Conservation (phyloP, 2,329 filamentous ascomycete species). For the Alternaria brassicae region DNA sequence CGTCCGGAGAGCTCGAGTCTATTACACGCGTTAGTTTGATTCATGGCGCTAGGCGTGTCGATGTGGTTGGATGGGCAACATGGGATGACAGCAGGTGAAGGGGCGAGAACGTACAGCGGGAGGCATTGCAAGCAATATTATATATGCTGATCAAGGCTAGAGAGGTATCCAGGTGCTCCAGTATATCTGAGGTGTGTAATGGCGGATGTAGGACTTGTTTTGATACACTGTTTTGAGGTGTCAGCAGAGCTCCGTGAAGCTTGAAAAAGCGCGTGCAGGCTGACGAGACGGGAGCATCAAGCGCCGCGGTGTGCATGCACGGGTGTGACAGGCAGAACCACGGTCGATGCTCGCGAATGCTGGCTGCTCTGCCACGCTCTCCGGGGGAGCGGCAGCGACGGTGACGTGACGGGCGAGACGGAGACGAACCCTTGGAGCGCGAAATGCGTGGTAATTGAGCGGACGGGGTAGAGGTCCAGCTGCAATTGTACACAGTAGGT, state of each 20-base stretch:
- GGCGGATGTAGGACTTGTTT: conserved; percentile 45
- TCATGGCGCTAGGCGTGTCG: conserved; percentile 7
- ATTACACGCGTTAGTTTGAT: conserved; percentile 52
- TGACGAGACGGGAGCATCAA: conserved; percentile 34
- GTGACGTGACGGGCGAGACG: conserved; percentile 40
- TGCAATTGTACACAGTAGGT: conserved; percentile 37
- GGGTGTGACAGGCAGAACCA: conserved; percentile 32
- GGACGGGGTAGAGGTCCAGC: conserved; percentile 44
- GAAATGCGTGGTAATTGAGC: conserved; percentile 31
- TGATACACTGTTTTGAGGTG: conserved; percentile 44
- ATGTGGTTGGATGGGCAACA: conserved; percentile 16
- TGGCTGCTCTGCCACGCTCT: conserved; percentile 43
- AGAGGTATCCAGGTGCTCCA: conserved; percentile 30
- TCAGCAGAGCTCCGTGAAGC: conserved; percentile 35
- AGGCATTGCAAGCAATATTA: conserved; percentile 60
- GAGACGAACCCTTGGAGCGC: conserved; percentile 42
- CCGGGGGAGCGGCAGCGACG: conserved; percentile 46
- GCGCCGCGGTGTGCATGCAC: conserved; percentile 26
- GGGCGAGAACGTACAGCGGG: conserved; percentile 57
- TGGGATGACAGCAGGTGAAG: conserved; percentile 14
- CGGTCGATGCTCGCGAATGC: conserved; percentile 36
- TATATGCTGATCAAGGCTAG: conserved; percentile 47
- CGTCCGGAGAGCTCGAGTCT: conserved; percentile 75
- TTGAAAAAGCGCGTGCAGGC: conserved; percentile 26
- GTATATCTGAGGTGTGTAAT: conserved; percentile 35